Evolutionary conservation across 2,329 filamentous ascomycete genomes (phyloP).

Genomic region (Trichoderma atrobrunneum): DNA sequence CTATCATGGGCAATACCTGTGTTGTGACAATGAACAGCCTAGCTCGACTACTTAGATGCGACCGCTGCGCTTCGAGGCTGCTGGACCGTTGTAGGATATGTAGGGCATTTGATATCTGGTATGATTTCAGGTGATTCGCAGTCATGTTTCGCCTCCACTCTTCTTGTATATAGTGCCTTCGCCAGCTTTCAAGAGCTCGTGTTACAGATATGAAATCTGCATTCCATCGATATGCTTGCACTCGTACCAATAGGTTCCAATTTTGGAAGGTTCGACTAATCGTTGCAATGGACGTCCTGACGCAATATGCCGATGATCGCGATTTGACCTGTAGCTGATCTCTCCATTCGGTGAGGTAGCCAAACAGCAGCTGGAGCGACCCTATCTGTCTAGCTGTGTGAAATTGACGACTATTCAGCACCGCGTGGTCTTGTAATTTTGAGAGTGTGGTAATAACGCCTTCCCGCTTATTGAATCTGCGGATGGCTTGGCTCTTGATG

Average conservation of each 20-base stretch:
- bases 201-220: constrained; percentile 33
- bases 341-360: constrained; percentile 32
- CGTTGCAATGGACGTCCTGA: constrained; percentile 24
- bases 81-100: constrained; percentile 20
- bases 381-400: constrained; percentile 21
- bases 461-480: constrained; percentile 20
- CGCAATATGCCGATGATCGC: constrained; percentile 27
- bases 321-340: constrained; percentile 30
- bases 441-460: constrained; percentile 22
- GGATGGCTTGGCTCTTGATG: constrained; percentile 23
- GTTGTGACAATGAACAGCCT: constrained; percentile 34
- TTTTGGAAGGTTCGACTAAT: constrained; percentile 25
- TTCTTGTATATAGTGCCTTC: constrained; percentile 23
- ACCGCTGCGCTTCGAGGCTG: constrained; percentile 21
- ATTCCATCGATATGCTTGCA: constrained; percentile 35
- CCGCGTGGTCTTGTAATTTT: constrained; percentile 25
- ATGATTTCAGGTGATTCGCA: constrained; percentile 1
- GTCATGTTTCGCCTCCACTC: constrained; percentile 23
- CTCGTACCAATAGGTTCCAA: constrained; percentile 36
- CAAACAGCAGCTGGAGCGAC: constrained; percentile 23
- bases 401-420: neutral
- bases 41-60: constrained; percentile 27
- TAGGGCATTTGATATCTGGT: constrained; percentile 22
- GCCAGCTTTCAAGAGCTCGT: constrained; percentile 32
- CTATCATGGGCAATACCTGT: constrained; percentile 29